These are phyloP conservation scores for Leishmania lainsoni DNA, from an alignment of 208 protist species.

Conservation along the genomic window DNA sequence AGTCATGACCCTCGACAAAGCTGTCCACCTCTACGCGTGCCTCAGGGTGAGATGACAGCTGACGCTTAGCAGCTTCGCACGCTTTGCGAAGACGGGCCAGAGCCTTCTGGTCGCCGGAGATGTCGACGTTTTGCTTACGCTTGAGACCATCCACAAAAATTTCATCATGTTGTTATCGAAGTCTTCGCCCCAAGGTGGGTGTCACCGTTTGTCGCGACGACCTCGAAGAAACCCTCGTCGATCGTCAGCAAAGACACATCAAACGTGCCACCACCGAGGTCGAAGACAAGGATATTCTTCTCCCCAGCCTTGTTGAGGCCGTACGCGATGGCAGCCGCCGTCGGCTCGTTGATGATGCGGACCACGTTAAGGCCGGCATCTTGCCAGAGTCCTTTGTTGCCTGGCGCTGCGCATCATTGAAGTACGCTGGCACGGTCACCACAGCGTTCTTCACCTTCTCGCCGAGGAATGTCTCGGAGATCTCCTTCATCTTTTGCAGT, in stretches of 20 bases:
- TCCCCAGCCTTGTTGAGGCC: constrained; percentile 96
- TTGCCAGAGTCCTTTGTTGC: constrained; percentile 99
- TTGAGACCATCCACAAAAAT: constrained; percentile 97
- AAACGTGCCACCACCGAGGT: constrained; percentile 98
- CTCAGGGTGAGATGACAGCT: constrained; percentile 94
- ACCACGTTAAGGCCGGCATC: constrained; percentile 98
- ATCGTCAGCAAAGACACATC: constrained; percentile 99
- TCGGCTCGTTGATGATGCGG: constrained; percentile 99
- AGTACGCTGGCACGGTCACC: constrained; percentile 99
- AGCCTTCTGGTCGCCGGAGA: constrained; percentile 70
- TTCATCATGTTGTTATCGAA: constrained; percentile 98
- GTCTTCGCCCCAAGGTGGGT: constrained; percentile 99
- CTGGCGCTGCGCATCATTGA: constrained; percentile 99
- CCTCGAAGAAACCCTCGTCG: constrained; percentile 99
- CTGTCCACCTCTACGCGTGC: constrained; percentile 98
- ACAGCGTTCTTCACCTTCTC: constrained; percentile 95
- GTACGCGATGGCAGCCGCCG: constrained; percentile 99
- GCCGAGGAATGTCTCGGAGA: constrained; percentile 94
- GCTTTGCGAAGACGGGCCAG: constrained; percentile 83
- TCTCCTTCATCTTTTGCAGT: constrained; percentile 94
- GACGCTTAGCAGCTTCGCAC: constrained; percentile 97
- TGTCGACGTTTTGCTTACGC: constrained; percentile 72
- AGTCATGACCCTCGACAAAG: constrained; percentile 97
- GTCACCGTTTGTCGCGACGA: constrained; percentile 99
- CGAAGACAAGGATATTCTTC: constrained; percentile 97